A percentile compares a stretch with the other conserved stretches of the same genome.
phyloP scores from a whole-genome alignment of 2,329 filamentous ascomycete species.

The Monosporascus cannonballus region DNA sequence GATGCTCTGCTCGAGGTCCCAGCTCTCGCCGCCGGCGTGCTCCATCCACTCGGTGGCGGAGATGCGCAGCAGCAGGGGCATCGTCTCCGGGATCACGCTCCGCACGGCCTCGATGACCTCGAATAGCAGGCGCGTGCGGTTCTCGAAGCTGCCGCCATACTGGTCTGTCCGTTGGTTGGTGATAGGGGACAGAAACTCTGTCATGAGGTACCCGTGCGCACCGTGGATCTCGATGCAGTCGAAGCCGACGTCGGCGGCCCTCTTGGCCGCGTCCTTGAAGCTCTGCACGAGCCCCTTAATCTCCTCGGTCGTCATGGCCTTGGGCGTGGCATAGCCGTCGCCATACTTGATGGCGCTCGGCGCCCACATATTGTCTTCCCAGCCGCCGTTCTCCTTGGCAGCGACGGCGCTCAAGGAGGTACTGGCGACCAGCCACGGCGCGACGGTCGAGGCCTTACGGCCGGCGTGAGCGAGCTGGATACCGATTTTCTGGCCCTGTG shows the following conservation, averaged over 20 bases:
- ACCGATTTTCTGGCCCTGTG: constrained; percentile 68
- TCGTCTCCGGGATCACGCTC: constrained; percentile 43
- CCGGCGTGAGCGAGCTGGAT: constrained; percentile 82
- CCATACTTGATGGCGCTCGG: constrained; percentile 53
- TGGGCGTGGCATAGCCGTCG: constrained; percentile 48
- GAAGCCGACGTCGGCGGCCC: constrained; percentile 50
- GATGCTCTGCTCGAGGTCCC: constrained; percentile 65
- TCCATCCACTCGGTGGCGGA: constrained; percentile 62
- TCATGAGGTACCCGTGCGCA: constrained; percentile 43
- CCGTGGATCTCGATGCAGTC: constrained; percentile 40
- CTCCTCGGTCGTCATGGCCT: constrained; percentile 42
- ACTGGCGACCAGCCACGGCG: constrained; percentile 60
- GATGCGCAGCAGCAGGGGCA: constrained; percentile 54
- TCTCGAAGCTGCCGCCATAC: constrained; percentile 61
- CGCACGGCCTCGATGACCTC: constrained; percentile 48
- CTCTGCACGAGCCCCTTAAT: constrained; percentile 46
- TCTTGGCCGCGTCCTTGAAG: constrained; percentile 52
- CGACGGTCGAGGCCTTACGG: constrained; percentile 55
- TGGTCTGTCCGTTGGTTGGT: constrained; percentile 40
- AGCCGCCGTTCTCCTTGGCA: constrained; percentile 44
- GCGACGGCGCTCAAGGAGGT: constrained; percentile 44
- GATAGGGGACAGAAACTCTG: constrained; percentile 35
- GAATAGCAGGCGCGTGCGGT: constrained; percentile 55
- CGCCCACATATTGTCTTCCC: constrained; percentile 49
- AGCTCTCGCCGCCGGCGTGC: constrained; percentile 39